phyloP scores from a whole-genome alignment of 2,329 filamentous ascomycete genomes.

The Pyricularia sp. region DNA sequence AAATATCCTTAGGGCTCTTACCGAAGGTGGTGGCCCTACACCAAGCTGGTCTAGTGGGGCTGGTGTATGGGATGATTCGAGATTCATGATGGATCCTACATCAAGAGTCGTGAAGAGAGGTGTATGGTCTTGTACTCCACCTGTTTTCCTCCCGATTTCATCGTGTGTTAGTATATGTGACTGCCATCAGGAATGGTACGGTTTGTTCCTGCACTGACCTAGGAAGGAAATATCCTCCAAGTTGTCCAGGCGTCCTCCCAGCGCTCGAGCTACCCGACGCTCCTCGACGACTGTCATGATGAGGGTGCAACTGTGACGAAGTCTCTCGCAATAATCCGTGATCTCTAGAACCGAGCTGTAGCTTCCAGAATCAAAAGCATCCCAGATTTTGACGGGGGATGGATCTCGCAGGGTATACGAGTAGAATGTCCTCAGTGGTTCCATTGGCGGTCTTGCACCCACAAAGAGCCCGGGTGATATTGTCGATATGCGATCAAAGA shows the following conservation, averaged over 20 bases:
- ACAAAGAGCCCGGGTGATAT: conserved; percentile 34
- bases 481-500: conserved; percentile 45
- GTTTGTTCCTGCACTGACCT: conserved; percentile 24
- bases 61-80: conserved; percentile 26
- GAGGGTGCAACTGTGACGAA: conserved; percentile 41
- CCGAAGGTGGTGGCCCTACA: conserved; percentile 42
- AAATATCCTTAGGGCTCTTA: conserved; percentile 15
- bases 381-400: conserved; percentile 31
- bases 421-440: conserved; percentile 37
- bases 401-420: conserved; percentile 26
- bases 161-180: conserved; percentile 10
- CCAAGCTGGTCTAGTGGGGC: conserved; percentile 34
- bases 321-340: conserved; percentile 29
- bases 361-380: conserved; percentile 39
- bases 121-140: conserved; percentile 28
- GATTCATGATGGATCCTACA: conserved; percentile 41
- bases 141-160: conserved; percentile 19
- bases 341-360: conserved; percentile 42
- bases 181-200: not conserved
- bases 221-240: conserved; percentile 35
- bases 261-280: conserved; percentile 32
- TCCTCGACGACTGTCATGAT: conserved; percentile 44
- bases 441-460: conserved; percentile 26
- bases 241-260: conserved; percentile 29
- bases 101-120: conserved; percentile 36